Conservation (phyloP, 1,139 yeast genomes). For the Hyphopichia wangnamkhiaoensis region DNA sequence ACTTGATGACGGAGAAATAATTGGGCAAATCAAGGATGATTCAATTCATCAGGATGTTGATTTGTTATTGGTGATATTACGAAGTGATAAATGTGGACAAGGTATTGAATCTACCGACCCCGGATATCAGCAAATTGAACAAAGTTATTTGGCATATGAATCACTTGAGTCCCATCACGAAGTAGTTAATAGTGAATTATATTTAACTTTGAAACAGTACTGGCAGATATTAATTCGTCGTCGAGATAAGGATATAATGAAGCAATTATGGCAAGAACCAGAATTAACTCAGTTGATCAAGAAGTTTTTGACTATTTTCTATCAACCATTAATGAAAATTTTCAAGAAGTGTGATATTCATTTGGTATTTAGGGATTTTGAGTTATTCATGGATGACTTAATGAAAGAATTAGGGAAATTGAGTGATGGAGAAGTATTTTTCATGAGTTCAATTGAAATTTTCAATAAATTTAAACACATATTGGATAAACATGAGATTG, state of each 20-base stretch:
- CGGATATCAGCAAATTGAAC: neutral
- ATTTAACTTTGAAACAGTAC: conserved; percentile 56
- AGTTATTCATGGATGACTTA: conserved; percentile 72
- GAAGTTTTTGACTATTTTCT: conserved; percentile 73
- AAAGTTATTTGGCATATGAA: conserved; percentile 17
- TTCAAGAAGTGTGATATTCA: conserved; percentile 79
- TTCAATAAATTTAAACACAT: conserved; percentile 67
- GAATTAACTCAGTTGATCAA: conserved; percentile 70
- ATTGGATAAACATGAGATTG: conserved; percentile 68
- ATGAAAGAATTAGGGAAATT: conserved; percentile 49
- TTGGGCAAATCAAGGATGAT: conserved; percentile 26
- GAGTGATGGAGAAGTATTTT: conserved; percentile 50
- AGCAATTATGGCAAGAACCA: conserved; percentile 82
- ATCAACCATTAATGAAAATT: conserved; percentile 78
- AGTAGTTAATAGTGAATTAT: conserved; percentile 26
- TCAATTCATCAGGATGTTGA: conserved; percentile 21
- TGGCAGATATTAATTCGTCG: conserved; percentile 66
- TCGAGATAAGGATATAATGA: conserved; percentile 73
- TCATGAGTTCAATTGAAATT: conserved; percentile 46
- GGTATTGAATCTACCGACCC: neutral
- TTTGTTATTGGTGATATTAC: conserved; percentile 26
- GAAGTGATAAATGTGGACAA: neutral
- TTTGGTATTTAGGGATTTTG: conserved; percentile 71
- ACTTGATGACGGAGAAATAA: conserved; percentile 13
- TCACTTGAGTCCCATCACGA: conserved; percentile 14